Base-by-base conservation (phyloP, 371 early-diverging fungal species). In the Zopfochytrium polystomum region DNA sequence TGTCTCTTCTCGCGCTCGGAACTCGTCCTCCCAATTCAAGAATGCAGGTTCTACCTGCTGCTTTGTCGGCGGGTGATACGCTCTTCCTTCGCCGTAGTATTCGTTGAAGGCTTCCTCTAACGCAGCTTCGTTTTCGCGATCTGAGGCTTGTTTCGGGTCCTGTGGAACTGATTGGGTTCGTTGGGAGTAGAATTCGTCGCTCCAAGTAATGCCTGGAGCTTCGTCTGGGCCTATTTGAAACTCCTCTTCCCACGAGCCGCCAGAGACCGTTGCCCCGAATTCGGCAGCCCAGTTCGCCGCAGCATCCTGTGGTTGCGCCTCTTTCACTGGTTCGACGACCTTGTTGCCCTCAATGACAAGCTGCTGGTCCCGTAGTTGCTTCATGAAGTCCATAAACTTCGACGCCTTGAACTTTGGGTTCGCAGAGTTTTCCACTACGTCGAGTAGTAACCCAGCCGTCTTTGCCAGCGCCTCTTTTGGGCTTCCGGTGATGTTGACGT, bases 361-460 rank as follows among this genome's bases (percentile, higher is more conserved):
- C 71, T 94, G 86, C 29, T 87, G 83, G 70, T 97, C 91, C n/a
- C 91, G 83, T 47, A 97, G 73, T 56, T 90, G 81, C 44, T 90
- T 80, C 93, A 97, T 94, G 66, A 96, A 81, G 22, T 80, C 80
- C 80, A 96, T 72, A 63, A 97, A 97, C 45, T 89, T 85, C 3
- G 93, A 95, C 49, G 88, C 80, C 65, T 89, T 88, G 66, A 97
- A 92, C 70, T 96, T 95, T 22, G 95, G 92, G 50, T 93, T 93
- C 51, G 79, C 71, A 3, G 88, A 29, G 13, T 70, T 72, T 48
- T 85, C 81, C 4, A 95, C 88, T 5, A 89, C 81, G 46, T 90
- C 87, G 9, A 95, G 65, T 13, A 95, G 76, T 67, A 87, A 76
- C 11, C 87, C 90, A 3, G 98, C 98, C 1, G 92, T 90, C 52